A percentile compares a stretch with the other conserved stretches of the same genome.
Conservation (phyloP, 2,329 filamentous ascomycete genomes). For the Xylaria polymorpha region DNA sequence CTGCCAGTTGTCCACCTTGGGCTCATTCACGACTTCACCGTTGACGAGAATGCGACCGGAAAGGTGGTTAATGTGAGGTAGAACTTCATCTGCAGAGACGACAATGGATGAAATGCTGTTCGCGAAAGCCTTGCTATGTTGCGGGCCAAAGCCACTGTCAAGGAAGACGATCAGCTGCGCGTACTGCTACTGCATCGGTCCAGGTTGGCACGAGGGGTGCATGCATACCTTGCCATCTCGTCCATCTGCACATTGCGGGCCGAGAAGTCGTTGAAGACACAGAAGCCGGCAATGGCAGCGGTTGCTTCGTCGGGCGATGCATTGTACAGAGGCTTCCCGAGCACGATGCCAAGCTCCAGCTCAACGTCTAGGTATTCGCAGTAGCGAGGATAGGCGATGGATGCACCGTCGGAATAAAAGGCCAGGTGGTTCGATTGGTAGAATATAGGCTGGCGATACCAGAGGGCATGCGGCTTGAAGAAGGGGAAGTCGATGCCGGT, state of each 20-base stretch:
- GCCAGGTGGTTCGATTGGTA: slow-evolving; percentile 48
- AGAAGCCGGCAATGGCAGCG: slow-evolving; percentile 45
- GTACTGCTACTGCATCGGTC: background rate
- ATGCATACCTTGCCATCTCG: slow-evolving; percentile 43
- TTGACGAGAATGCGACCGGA: slow-evolving; percentile 44
- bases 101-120: slow-evolving; percentile 45
- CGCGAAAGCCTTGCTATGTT: slow-evolving; percentile 46
- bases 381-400: slow-evolving; percentile 39
- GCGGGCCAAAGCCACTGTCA: slow-evolving; percentile 45
- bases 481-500: slow-evolving; percentile 42
- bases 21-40: slow-evolving; percentile 38
- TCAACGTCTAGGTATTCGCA: slow-evolving; percentile 46
- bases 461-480: slow-evolving; percentile 42
- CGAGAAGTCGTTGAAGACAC: slow-evolving; percentile 48
- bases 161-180: background rate
- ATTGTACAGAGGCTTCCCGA: slow-evolving; percentile 43
- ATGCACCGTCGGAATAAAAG: slow-evolving; percentile 43
- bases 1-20: slow-evolving; percentile 41
- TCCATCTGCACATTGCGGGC: slow-evolving; percentile 44
- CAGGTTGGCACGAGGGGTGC: background rate
- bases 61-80: slow-evolving; percentile 37
- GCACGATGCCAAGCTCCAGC: slow-evolving; percentile 45
- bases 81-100: slow-evolving; percentile 43
- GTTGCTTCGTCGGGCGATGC: slow-evolving; percentile 43
- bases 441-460: slow-evolving; percentile 45